Evolutionary conservation across 1,139 yeast species (phyloP).

Genomic region (Candida gigantensis): DNA sequence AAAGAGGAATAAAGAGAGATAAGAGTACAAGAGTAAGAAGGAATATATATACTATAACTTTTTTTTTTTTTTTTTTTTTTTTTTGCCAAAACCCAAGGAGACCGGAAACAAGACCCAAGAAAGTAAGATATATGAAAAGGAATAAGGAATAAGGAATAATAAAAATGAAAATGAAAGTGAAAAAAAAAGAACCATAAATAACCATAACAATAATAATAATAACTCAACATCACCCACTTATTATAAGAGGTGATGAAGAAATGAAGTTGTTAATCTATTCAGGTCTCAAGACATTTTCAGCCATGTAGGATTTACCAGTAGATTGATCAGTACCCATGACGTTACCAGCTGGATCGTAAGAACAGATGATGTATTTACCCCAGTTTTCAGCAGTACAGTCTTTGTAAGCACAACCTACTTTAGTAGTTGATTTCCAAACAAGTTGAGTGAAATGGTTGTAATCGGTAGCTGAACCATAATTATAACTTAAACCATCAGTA

Average conservation of each 20-base stretch:
- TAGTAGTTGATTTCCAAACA: conserved; percentile 71
- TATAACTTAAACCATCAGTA: conserved; percentile 45
- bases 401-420: conserved; percentile 74
- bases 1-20: too few relatives aligned
- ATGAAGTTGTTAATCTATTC: background rate
- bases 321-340: conserved; percentile 17
- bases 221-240: conserved; percentile 5
- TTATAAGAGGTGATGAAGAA: conserved; percentile 1
- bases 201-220: conserved; percentile 6
- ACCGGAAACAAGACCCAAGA: background rate
- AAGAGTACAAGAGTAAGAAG: too few relatives aligned
- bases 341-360: conserved; percentile 56
- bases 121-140: conserved; percentile 1
- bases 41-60: too few relatives aligned
- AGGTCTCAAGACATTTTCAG: conserved; percentile 7
- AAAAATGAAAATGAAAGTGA: background rate
- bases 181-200: conserved; percentile 3
- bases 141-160: conserved; percentile 2
- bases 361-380: conserved; percentile 56
- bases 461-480: conserved; percentile 36
- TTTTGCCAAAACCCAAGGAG: too few relatives aligned
- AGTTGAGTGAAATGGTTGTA: conserved; percentile 75
- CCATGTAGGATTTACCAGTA: conserved; percentile 6
- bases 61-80: too few relatives aligned
- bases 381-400: conserved; percentile 48